Evolutionary conservation across 352 stramenopile genomes (phyloP).

Genomic region (Pythium folliculosum): DNA sequence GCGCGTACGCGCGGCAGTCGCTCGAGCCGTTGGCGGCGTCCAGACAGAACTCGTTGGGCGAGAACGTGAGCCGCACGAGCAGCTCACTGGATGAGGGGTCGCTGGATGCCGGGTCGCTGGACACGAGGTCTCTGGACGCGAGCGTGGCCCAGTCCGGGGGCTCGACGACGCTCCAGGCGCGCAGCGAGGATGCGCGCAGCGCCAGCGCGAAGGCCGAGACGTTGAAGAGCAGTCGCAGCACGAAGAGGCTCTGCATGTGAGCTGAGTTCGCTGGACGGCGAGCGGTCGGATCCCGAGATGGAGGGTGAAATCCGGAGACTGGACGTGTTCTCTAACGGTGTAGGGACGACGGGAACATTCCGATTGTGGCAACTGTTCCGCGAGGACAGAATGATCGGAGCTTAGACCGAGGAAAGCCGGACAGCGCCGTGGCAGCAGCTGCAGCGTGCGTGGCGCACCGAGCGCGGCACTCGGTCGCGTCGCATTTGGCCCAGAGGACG

Average conservation of each 20-base stretch:
- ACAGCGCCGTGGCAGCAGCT: not conserved
- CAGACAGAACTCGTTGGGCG: constrained; percentile 52
- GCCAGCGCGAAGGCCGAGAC: constrained; percentile 19
- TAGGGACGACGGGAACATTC: not conserved
- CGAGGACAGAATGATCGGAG: not conserved
- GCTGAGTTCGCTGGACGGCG: not conserved
- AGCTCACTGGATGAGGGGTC: not conserved
- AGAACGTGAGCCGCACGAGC: constrained; percentile 36
- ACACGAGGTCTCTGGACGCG: not conserved
- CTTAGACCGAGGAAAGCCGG: not conserved
- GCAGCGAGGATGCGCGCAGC: constrained; percentile 6
- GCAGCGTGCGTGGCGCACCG: not conserved
- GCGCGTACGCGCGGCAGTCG: constrained; percentile 46
- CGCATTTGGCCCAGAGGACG: not conserved
- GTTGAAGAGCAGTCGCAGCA: constrained; percentile 22
- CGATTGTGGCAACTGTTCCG: not conserved
- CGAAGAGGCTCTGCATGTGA: constrained; percentile 23
- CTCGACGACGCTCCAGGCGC: constrained; percentile 27
- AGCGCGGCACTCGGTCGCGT: not conserved
- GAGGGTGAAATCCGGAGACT: not conserved
- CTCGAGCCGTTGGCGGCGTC: constrained; percentile 34
- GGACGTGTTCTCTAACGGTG: not conserved
- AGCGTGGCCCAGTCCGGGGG: not conserved
- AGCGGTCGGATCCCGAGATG: not conserved
- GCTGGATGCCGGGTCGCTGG: not conserved